phyloP scores from a whole-genome alignment of 1,284 basidiomycete species.

The Hypsizygus ulmarius region DNA sequence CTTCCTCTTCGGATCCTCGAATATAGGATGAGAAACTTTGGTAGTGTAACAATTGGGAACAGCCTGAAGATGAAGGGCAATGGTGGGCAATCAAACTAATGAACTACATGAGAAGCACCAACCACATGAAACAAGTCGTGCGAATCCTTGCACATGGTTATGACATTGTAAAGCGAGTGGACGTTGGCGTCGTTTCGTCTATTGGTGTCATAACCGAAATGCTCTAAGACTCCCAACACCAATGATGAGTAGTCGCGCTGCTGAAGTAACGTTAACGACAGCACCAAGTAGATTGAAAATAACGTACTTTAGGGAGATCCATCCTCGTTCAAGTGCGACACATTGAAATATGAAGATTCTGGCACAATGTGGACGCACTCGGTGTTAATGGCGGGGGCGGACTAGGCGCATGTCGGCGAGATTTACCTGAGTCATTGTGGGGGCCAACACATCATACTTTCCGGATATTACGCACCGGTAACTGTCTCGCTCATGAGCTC shows the following conservation, averaged over 20 bases:
- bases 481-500: constrained; percentile 26
- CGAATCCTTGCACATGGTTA: too few relatives aligned
- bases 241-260: background rate
- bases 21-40: background rate
- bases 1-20: background rate
- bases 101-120: too few relatives aligned
- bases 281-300: too few relatives aligned
- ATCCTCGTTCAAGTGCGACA: background rate
- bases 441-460: constrained; percentile 16
- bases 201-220: too few relatives aligned
- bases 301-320: background rate
- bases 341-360: background rate
- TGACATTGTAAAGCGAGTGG: too few relatives aligned
- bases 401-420: background rate
- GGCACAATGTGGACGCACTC: constrained; percentile 7
- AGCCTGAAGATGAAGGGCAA: background rate
- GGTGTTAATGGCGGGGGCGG: background rate
- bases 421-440: background rate
- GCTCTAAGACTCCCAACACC: constrained; percentile 8
- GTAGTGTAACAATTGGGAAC: background rate
- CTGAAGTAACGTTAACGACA: background rate
- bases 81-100: too few relatives aligned
- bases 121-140: too few relatives aligned
- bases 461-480: constrained; percentile 29
- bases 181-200: too few relatives aligned